Base-by-base conservation (phyloP, 179 eudicot species). In the Actinidia chinensis region DNA sequence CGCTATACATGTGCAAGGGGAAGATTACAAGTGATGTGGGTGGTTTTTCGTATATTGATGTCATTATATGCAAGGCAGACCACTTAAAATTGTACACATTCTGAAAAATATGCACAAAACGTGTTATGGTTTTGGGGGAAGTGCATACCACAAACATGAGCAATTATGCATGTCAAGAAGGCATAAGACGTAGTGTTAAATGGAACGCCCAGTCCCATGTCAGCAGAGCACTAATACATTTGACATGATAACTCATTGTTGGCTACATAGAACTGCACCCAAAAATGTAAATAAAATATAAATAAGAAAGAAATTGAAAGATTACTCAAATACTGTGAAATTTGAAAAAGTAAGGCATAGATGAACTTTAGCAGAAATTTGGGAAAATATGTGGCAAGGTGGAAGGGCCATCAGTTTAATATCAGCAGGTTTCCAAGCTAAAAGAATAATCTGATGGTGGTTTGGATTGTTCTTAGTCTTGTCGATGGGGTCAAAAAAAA, bases 201-300 rank as follows among this genome's bases (percentile, higher is more conserved):
- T 77, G 98, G 98, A 71, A 94, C 93, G 23, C 97, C 96, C 15
- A 93, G 87, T 73, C 97, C 98, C 97, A 93, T 90, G 78, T 94
- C 97, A 79, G 98, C 98, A 73, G 98, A 94, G 14, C 93, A 92
- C 84, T 94, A 97, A 84, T 93, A 94, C 97, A 93, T 91, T 80
- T 90, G 98, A 86, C 98, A 92, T 0, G 96, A 92, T 69, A 94
- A 69, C 83, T 94, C 97, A 33, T 97, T 97, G 46, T 91, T 88
- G 83, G 94, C 96, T 58, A 94, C 94, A 82, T 90, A 93, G 74
- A 94, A 94, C 97, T 93, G 93, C 83, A 79, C 51, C 43, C 69
- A 51, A 40, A 22, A 7, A 76, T 11, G 10, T 47, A 28, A 52
- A 4, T 0, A 58, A 12, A 28, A 9, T 17, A 8, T 28, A 28